Base-by-base conservation (phyloP, 1,139 yeast genomes). In the Taphrina sp. region DNA sequence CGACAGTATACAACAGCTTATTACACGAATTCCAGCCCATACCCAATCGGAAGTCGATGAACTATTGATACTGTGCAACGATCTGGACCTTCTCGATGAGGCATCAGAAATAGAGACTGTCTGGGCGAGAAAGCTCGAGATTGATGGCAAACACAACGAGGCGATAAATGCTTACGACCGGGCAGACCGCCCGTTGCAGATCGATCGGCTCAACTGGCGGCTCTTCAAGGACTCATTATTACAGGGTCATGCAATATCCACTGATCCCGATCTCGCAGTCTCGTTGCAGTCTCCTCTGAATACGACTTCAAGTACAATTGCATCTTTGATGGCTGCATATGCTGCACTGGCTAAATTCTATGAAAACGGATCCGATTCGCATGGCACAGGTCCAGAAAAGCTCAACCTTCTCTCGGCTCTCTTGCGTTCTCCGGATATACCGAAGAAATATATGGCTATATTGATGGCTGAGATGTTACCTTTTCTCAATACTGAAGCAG, bases 201-300 rank as follows among this genome's bases (percentile, higher is more conserved):
- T 57, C 10, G 52, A 57, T 16, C 35, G 44, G 17, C 20, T 57
- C 12, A 46, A 23, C 19, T 57, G 59, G 59, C n/a, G 19, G 10
- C 42, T 57, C 22, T 52, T 57, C 5, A 33, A 39, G 29, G 39
- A 33, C 5, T 16, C 49, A n/a, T 26, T 33, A 22, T 7, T 52
- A 2, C 26, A 12, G 5, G 56, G 56, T n/a, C 38, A 49, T 20
- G 23, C 54, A 5, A 31, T 23, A 10, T 20, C 46, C 8, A 19
- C 12, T 1, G 54, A 49, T 33, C 23, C 43, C 10, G 44, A 38
- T 20, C 24, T 49, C 16, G 41, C 29, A 24, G 54, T 31, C 14
- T 37, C 46, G 3, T 22, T 49, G 24, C 46, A 49, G 24, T 20
- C 41, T 2, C 54, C 54, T 8, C 20, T 20, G 12, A 23, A 33